phyloP scores from a whole-genome alignment of 768 basidiomycete species.

The Stropharia rugosoannulata region DNA sequence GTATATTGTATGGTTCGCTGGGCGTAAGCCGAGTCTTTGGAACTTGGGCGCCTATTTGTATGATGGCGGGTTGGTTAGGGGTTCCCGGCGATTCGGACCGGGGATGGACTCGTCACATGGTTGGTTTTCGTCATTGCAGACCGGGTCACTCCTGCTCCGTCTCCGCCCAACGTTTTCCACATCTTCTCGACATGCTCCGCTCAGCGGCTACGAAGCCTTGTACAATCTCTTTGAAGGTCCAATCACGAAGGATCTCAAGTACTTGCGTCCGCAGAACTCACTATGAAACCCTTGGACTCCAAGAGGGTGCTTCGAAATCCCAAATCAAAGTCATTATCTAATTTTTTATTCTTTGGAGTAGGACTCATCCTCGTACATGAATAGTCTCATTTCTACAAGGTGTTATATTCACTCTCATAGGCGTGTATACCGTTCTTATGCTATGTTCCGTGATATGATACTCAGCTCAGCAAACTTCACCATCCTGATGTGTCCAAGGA shows the following conservation, averaged over 20 bases:
- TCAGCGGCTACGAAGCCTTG: not conserved
- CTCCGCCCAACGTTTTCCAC: no score
- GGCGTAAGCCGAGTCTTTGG: no score
- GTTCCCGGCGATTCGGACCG: no score
- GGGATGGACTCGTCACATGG: no score
- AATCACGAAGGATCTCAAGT: constrained; percentile 5
- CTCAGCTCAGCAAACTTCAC: constrained; percentile 44
- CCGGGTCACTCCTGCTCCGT: no score
- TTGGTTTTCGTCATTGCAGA: no score
- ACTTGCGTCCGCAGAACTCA: constrained; percentile 13
- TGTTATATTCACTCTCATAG: not conserved
- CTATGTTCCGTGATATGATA: not conserved
- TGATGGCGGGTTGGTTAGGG: no score
- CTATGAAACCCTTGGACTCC: constrained; percentile 18
- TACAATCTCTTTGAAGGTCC: not conserved
- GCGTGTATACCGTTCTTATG: not conserved
- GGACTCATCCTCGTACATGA: not conserved
- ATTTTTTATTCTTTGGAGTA: not conserved
- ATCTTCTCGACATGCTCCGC: no score
- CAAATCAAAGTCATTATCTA: constrained; percentile 17
- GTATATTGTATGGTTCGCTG: no score
- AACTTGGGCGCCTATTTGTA: no score
- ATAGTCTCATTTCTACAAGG: constrained; percentile 23
- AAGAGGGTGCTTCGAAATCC: constrained; percentile 18
- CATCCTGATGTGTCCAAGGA: constrained; percentile 50